Conservation (phyloP, 129 eudicot genomes). For the Erigeron canadensis region DNA sequence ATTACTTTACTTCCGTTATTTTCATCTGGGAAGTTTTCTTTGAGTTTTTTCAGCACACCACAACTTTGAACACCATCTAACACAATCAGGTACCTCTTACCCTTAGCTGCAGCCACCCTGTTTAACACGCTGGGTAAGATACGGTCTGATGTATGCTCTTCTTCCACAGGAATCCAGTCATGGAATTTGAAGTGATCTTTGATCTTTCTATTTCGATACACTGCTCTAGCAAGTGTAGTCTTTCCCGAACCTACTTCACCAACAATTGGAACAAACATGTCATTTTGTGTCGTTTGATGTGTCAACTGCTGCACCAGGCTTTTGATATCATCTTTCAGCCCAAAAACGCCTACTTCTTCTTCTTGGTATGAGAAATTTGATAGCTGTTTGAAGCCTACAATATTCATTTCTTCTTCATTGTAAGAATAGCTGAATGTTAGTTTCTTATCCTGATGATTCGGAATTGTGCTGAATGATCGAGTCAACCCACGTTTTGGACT, state of each 20-base stretch:
- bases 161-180: constrained; percentile 42
- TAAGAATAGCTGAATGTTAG: constrained; percentile 24
- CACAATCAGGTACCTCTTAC: constrained; percentile 42
- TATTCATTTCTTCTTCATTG: constrained; percentile 25
- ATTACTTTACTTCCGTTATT: constrained; percentile 40
- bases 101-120: constrained; percentile 1
- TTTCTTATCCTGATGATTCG: constrained; percentile 22
- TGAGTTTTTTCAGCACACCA: constrained; percentile 28
- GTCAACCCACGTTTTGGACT: constrained; percentile 23
- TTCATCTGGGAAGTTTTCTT: constrained; percentile 28
- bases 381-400: constrained; percentile 27
- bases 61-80: constrained; percentile 38
- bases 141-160: constrained; percentile 21
- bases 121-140: constrained; percentile 31
- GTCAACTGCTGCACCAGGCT: constrained; percentile 24
- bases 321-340: constrained; percentile 28
- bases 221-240: constrained; percentile 59
- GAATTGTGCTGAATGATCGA: constrained; percentile 27
- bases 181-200: constrained; percentile 37
- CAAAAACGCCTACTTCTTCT: constrained; percentile 36
- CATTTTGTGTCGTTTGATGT: neutral
- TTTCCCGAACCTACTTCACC: constrained; percentile 53
- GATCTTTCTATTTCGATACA: constrained; percentile 33
- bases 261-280: constrained; percentile 30
- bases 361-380: constrained; percentile 36